Evolutionary conservation across 1,139 yeast genomes (phyloP), one percentile per base, ranked within the genome.

Genomic region (Magnusiomyces magnusii): DNA sequence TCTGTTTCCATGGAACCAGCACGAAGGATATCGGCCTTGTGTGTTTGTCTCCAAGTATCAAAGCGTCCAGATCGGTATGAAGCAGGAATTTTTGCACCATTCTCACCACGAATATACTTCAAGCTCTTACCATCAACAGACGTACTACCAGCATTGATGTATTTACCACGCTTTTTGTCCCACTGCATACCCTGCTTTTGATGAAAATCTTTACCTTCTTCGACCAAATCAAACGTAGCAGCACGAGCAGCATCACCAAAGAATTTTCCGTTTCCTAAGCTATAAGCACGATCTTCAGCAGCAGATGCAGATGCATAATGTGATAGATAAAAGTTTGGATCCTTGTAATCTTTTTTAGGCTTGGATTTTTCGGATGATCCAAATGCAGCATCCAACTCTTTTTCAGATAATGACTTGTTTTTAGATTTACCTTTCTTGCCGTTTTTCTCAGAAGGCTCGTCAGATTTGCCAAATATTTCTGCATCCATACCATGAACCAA

Each of bases 101-200:
- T 86, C 72, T 95, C 99, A 64, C 98, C 96, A 64, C 91, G 86
- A 67, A 95, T 93, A 72, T 80, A 93, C 75, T 89, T 92, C 54
- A 67, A 67, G 25, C 66, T 56, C 58, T 56, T 69, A 64, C 57
- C 59, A 34, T 55, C 50, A 51, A 68, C 67, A 71, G 86, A 83
- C 68, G 88, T 81, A 60, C 95, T 88, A 67, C 83, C 85, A 23
- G 89, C 79, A 70, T 91, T 90, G 69, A 92, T 81, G 72, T 89
- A 93, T 66, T 91, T 91, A 67, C 96, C 95, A 73, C 89, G 87
- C 81, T 91, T 91, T 73, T 83, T 87, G 75, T 93, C 98, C 99
- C 99, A 95, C 71, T 83, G 81, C 81, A 86, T 86, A 54, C 87
- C 84, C 65, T 88, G 93, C 49, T 82, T 80, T 67, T 82, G 84